Conservation (phyloP, 139 green algal species). For the Raphidocelis subcapitata region DNA sequence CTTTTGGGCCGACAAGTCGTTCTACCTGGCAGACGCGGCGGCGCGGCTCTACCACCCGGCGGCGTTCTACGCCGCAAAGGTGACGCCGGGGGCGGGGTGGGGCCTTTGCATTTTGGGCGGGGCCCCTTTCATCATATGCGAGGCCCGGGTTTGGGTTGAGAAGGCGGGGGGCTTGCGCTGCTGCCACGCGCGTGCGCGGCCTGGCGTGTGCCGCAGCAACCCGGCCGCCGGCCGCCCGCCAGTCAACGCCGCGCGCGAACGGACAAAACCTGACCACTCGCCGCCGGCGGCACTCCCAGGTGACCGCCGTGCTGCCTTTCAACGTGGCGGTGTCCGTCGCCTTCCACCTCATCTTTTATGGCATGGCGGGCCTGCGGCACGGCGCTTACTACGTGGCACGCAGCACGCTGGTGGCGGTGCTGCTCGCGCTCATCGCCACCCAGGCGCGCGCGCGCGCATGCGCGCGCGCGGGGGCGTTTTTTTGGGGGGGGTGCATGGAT, state of each 20-base stretch:
- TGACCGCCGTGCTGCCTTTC: slow-evolving; percentile 12
- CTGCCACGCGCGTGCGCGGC: too few species aligned
- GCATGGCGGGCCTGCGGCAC: slow-evolving; percentile 46
- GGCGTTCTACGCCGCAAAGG: slow-evolving; percentile 41
- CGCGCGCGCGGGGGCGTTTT: neutral
- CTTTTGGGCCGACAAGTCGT: slow-evolving; percentile 38
- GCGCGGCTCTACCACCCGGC: slow-evolving; percentile 39
- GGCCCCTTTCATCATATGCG: too few species aligned
- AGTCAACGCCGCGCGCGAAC: too few species aligned
- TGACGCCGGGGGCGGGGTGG: neutral
- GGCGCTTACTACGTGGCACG: slow-evolving; percentile 11
- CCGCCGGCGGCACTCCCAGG: too few species aligned
- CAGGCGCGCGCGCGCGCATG: slow-evolving; percentile 30
- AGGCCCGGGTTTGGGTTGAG: too few species aligned
- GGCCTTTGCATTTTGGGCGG: too few species aligned
- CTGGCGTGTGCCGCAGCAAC: too few species aligned
- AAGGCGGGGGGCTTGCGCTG: too few species aligned
- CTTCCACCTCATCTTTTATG: slow-evolving; percentile 44
- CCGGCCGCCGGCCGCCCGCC: too few species aligned
- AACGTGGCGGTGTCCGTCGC: slow-evolving; percentile 19
- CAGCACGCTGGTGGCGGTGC: slow-evolving; percentile 15
- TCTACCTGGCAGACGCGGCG: slow-evolving; percentile 39
- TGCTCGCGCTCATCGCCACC: slow-evolving; percentile 40
- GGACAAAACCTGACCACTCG: too few species aligned
- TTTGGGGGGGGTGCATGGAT: neutral